phyloP scores from a whole-genome alignment of 2,329 filamentous ascomycete species.

The Pseudogymnoascus sp. region DNA sequence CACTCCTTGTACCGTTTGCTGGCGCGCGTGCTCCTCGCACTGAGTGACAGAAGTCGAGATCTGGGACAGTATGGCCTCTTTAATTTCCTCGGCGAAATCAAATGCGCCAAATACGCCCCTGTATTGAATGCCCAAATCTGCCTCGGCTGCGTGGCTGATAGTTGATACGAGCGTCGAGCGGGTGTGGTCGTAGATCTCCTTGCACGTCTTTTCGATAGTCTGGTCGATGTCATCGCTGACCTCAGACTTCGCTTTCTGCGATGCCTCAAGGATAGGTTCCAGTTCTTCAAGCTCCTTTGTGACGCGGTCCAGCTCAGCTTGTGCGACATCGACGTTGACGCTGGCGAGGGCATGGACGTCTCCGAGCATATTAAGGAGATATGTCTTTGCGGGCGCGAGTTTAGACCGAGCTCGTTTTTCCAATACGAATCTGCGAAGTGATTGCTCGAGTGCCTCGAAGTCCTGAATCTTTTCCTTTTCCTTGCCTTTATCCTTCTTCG shows the following conservation, averaged over 20 bases:
- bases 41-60: constrained; percentile 70
- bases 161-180: constrained; percentile 67
- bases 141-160: constrained; percentile 70
- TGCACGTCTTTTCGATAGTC: constrained; percentile 77
- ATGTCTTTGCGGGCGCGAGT: constrained; percentile 89
- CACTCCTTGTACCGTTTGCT: constrained; percentile 71
- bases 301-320: constrained; percentile 78
- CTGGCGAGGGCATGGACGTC: constrained; percentile 77
- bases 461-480: constrained; percentile 82
- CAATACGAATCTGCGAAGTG: constrained; percentile 83
- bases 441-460: constrained; percentile 84
- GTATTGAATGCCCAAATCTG: constrained; percentile 76
- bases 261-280: constrained; percentile 78
- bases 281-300: constrained; percentile 72
- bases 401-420: constrained; percentile 95
- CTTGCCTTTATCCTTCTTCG: constrained; percentile 68
- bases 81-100: constrained; percentile 88
- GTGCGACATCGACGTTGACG: constrained; percentile 82
- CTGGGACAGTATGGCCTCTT: constrained; percentile 83
- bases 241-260: constrained; percentile 71
- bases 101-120: constrained; percentile 80
- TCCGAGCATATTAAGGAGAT: constrained; percentile 85
- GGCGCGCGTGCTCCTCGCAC: constrained; percentile 82
- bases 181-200: constrained; percentile 79
- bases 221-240: constrained; percentile 75